Evolutionary conservation across 352 stramenopile species (phyloP).

Genomic region (Globisporangium apiculatum): DNA sequence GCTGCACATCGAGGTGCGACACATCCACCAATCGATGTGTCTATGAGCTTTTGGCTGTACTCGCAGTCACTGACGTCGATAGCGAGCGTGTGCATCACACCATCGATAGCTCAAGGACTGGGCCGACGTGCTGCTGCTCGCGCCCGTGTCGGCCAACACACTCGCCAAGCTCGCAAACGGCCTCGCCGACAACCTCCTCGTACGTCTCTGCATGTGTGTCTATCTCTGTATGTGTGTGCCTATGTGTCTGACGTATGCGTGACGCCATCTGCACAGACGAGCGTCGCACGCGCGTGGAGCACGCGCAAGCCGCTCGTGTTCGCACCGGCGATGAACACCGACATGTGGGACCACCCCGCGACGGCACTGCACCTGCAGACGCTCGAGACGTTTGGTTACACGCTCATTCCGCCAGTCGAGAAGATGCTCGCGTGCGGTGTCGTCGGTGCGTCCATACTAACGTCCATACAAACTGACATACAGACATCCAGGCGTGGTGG

Average conservation of each 20-base stretch:
- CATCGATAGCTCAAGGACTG: slow-evolving; percentile 87
- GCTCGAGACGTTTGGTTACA: slow-evolving; percentile 58
- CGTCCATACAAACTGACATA: neutral
- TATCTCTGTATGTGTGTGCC: neutral
- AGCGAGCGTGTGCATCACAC: no score
- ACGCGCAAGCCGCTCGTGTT: slow-evolving; percentile 90
- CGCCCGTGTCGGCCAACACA: slow-evolving; percentile 88
- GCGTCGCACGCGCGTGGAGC: slow-evolving; percentile 90
- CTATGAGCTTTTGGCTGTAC: neutral
- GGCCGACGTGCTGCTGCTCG: slow-evolving; percentile 89
- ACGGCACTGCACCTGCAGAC: slow-evolving; percentile 74
- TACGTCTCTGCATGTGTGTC: slow-evolving; percentile 15
- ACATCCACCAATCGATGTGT: no score
- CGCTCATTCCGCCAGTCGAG: slow-evolving; percentile 80
- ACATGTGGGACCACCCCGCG: slow-evolving; percentile 96
- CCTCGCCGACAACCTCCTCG: slow-evolving; percentile 93
- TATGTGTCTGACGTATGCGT: neutral
- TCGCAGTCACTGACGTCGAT: neutral
- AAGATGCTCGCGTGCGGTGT: slow-evolving; percentile 95
- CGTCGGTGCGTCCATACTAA: slow-evolving; percentile 40
- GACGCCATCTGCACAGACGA: slow-evolving; percentile 47
- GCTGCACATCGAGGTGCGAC: slow-evolving; percentile 80
- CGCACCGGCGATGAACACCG: slow-evolving; percentile 96
- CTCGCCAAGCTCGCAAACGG: slow-evolving; percentile 90
- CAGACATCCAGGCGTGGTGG: no score